phyloP scores from a whole-genome alignment of 805 yeast genomes.

The Zygosaccharomyces gambellarensis region DNA sequence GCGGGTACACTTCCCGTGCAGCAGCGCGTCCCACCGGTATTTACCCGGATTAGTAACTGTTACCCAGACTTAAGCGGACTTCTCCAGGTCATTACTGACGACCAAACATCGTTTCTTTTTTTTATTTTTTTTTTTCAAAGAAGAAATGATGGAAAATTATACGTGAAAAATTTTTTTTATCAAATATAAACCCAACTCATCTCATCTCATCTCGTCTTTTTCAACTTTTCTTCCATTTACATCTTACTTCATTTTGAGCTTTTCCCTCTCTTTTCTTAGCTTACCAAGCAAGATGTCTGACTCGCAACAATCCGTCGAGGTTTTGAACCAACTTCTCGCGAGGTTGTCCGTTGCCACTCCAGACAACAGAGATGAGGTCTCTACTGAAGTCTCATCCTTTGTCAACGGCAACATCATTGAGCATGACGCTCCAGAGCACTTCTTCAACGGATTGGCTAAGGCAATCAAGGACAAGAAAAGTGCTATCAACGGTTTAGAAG shows the following conservation, averaged over 20 bases:
- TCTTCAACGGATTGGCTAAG: conserved; percentile 71
- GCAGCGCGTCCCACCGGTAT: no score
- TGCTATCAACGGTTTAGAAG: conserved; percentile 76
- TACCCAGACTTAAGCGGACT: background rate
- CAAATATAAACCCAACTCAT: conserved; percentile 12
- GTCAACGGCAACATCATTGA: conserved; percentile 96
- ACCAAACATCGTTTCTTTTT: background rate
- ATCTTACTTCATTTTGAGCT: background rate
- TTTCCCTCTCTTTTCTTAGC: conserved; percentile 6
- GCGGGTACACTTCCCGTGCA: background rate
- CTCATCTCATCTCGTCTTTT: conserved; percentile 11
- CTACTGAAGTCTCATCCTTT: conserved; percentile 85
- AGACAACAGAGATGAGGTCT: conserved; percentile 80
- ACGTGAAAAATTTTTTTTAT: conserved; percentile 13
- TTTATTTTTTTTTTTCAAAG: background rate
- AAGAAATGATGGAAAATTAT: conserved; percentile 6
- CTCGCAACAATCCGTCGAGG: conserved; percentile 53
- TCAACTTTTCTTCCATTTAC: conserved; percentile 2
- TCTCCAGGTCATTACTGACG: background rate
- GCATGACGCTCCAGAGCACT: conserved; percentile 92
- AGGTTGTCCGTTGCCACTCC: conserved; percentile 84
- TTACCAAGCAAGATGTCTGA: conserved; percentile 38
- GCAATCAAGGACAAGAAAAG: conserved; percentile 80
- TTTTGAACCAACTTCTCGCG: conserved; percentile 88
- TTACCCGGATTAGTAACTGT: no score